These are phyloP conservation scores for Cystobasidiaceae sp. DNA, from an alignment of 1,284 basidiomycete species.

Conservation along the genomic window DNA sequence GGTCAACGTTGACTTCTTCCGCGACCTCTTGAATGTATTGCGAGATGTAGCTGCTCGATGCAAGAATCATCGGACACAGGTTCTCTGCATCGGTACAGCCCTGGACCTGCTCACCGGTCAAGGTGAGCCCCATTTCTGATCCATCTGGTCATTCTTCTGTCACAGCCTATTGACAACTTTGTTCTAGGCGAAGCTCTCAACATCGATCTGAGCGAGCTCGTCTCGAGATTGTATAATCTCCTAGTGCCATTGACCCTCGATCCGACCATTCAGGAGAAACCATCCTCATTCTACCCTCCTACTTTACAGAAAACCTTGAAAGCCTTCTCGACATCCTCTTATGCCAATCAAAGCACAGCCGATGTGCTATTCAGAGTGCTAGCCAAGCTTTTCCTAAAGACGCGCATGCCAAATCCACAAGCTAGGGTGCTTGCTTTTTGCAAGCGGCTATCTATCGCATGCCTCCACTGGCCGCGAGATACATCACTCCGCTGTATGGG, in stretches of 20 bases:
- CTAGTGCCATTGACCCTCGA: conserved; percentile 52
- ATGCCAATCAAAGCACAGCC: conserved; percentile 43
- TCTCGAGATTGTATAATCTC: conserved; percentile 55
- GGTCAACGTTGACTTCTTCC: conserved; percentile 98
- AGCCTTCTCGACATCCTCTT: conserved; percentile 30
- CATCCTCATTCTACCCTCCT: conserved; percentile 47
- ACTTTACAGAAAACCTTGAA: conserved; percentile 48
- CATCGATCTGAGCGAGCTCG: conserved; percentile 87
- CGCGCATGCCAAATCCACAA: conserved; percentile 56
- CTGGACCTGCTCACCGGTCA: conserved; percentile 95
- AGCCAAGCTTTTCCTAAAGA: conserved; percentile 65
- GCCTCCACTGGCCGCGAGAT: conserved; percentile 69
- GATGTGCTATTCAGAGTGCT: conserved; percentile 82
- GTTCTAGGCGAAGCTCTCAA: conserved; percentile 81
- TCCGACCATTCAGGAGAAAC: conserved; percentile 50
- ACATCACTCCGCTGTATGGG: conserved; percentile 63
- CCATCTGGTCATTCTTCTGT: not conserved
- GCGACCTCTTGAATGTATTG: conserved; percentile 82
- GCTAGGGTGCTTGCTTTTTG: conserved; percentile 83
- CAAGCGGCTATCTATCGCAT: conserved; percentile 75
- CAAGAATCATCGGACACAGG: conserved; percentile 49
- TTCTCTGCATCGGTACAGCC: conserved; percentile 87
- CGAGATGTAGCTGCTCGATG: conserved; percentile 47
- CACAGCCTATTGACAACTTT: not conserved
- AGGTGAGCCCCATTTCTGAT: conserved; percentile 54